Conservation (phyloP, 108 stramenopile genomes). For the Mediolabrus comicus region DNA sequence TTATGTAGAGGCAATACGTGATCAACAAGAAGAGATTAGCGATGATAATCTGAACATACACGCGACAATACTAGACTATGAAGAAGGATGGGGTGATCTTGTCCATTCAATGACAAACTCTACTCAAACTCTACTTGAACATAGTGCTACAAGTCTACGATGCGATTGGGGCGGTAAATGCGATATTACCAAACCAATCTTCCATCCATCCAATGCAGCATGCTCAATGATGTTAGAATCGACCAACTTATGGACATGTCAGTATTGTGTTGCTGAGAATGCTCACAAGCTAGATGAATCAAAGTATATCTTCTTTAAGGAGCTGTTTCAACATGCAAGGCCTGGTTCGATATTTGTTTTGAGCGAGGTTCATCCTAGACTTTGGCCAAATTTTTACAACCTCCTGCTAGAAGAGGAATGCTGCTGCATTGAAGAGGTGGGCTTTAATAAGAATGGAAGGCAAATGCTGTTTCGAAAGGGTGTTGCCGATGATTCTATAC, state of each 20-base stretch:
- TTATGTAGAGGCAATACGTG: neutral
- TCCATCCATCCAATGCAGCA: slow-evolving; percentile 34
- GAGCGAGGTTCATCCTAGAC: slow-evolving; percentile 53
- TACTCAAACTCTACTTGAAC: slow-evolving; percentile 15
- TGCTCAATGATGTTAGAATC: slow-evolving; percentile 15
- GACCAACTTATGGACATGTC: slow-evolving; percentile 49
- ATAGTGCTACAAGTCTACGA: neutral
- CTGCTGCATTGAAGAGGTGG: slow-evolving; percentile 8
- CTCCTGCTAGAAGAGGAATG: slow-evolving; percentile 14
- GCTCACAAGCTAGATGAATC: slow-evolving; percentile 32
- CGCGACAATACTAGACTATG: slow-evolving; percentile 57
- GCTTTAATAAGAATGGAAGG: slow-evolving; percentile 21
- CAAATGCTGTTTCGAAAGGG: slow-evolving; percentile 27
- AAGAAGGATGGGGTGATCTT: slow-evolving; percentile 61
- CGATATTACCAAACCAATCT: slow-evolving; percentile 57
- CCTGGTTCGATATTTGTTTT: slow-evolving; percentile 50
- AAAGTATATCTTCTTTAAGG: slow-evolving; percentile 56
- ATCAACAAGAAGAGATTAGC: neutral
- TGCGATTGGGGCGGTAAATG: slow-evolving; percentile 62
- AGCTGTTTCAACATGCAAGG: slow-evolving; percentile 40
- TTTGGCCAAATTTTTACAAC: slow-evolving; percentile 62
- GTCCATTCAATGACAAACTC: slow-evolving; percentile 47
- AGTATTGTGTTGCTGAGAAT: slow-evolving; percentile 75
- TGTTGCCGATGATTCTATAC: neutral
- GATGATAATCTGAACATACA: slow-evolving; percentile 6